Evolutionary conservation across 805 yeast genomes (phyloP).

Genomic region (Torulaspora gathmanii): DNA sequence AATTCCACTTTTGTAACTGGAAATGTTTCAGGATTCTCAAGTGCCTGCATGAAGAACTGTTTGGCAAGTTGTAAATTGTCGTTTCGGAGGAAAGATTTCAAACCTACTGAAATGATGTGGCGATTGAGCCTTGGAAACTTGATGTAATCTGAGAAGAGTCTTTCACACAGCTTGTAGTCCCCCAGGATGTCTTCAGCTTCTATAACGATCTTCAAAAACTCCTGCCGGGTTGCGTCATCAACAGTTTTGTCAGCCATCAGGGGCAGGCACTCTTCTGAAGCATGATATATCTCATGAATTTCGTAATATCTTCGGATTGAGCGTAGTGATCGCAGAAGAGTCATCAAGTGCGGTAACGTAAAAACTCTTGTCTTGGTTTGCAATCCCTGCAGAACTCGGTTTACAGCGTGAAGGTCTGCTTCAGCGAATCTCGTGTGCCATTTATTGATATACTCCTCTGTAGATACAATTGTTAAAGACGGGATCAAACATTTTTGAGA

Average conservation of each 20-base stretch:
- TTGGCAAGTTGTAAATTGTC: conserved; percentile 29
- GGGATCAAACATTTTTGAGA: background rate
- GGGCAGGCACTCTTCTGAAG: conserved; percentile 11
- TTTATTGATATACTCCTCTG: conserved; percentile 5
- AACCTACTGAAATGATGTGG: conserved; percentile 22
- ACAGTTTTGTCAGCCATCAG: conserved; percentile 4
- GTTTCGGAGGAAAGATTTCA: conserved; percentile 27
- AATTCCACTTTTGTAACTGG: conserved; percentile 22
- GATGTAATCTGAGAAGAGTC: conserved; percentile 29
- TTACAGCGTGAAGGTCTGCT: conserved; percentile 14
- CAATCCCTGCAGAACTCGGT: conserved; percentile 10
- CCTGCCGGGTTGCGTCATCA: conserved; percentile 3
- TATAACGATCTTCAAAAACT: conserved; percentile 19
- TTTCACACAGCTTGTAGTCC: conserved; percentile 25
- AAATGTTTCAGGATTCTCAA: conserved; percentile 30
- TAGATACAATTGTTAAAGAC: conserved; percentile 2
- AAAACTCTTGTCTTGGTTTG: conserved; percentile 12
- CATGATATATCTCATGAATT: conserved; percentile 21
- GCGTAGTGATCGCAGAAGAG: conserved; percentile 15
- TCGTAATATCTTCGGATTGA: conserved; percentile 16
- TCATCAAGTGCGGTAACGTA: conserved; percentile 16
- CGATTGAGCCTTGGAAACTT: conserved; percentile 23
- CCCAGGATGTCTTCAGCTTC: conserved; percentile 18
- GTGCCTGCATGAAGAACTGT: conserved; percentile 31
- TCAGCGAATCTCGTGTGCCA: conserved; percentile 21